phyloP scores from a whole-genome alignment of 179 eudicot genomes.

The Corrigiola litoralis region DNA sequence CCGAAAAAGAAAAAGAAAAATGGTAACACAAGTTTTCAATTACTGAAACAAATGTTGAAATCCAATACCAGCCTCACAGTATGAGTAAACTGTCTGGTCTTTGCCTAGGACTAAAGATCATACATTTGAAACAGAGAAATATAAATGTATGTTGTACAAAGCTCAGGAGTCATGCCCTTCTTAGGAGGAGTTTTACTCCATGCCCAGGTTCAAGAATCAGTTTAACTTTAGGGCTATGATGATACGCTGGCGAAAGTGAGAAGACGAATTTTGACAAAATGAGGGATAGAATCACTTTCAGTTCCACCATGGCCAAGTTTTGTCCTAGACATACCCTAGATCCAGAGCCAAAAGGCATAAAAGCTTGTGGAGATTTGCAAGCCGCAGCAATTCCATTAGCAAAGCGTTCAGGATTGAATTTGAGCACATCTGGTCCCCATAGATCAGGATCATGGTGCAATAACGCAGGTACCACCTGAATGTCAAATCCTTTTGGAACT shows the following conservation, averaged over 20 bases:
- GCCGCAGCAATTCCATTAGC: slow-evolving; percentile 40
- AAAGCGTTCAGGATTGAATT: slow-evolving; percentile 47
- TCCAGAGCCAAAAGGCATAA: slow-evolving; percentile 44
- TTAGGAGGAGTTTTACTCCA: slow-evolving; percentile 35
- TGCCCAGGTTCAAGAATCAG: slow-evolving; percentile 42
- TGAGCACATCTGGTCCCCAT: slow-evolving; percentile 41
- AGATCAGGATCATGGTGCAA: slow-evolving; percentile 38
- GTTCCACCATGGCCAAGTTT: slow-evolving; percentile 46
- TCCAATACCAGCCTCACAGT: too few relatives aligned
- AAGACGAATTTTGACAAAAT: slow-evolving; percentile 36
- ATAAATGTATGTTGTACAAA: too few relatives aligned
- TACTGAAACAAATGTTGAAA: too few relatives aligned
- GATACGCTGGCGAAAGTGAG: slow-evolving; percentile 38
- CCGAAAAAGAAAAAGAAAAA: too few relatives aligned
- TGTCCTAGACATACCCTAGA: slow-evolving; percentile 43
- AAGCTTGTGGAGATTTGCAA: slow-evolving; percentile 42
- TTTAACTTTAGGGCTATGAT: slow-evolving; percentile 34
- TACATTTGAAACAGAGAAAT: too few relatives aligned
- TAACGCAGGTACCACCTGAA: slow-evolving; percentile 37
- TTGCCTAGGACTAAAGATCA: too few relatives aligned
- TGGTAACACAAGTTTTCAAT: too few relatives aligned
- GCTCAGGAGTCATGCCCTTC: slow-evolving; percentile 23
- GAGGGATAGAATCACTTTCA: slow-evolving; percentile 36
- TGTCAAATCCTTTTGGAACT: slow-evolving; percentile 43
- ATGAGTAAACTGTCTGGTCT: too few relatives aligned